Conservation (phyloP, 2,329 filamentous ascomycete genomes). For the Apiospora pterosperma region DNA sequence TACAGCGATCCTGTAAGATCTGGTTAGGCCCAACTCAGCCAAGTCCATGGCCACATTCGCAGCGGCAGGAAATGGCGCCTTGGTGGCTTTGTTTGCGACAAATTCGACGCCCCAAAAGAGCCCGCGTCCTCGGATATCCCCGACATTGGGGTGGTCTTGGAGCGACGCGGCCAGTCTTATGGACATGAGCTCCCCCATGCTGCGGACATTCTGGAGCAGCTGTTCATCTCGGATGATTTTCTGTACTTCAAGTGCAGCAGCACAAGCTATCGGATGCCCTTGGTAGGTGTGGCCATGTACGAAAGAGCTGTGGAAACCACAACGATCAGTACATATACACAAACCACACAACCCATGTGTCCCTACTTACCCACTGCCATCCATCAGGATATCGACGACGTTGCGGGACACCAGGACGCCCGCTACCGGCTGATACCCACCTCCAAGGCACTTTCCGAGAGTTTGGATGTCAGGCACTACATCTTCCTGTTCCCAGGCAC, state of each 20-base stretch:
- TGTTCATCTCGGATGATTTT: conserved; percentile 31
- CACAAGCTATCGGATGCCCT: conserved; percentile 35
- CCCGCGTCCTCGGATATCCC: conserved; percentile 36
- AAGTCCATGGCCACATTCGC: conserved; percentile 29
- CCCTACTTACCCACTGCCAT: conserved; percentile 29
- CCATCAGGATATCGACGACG: conserved; percentile 43
- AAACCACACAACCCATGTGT: neutral
- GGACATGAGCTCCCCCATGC: conserved; percentile 28
- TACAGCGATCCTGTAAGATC: conserved; percentile 39
- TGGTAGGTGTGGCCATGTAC: conserved; percentile 56
- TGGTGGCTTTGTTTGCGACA: conserved; percentile 34
- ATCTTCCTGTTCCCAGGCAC: conserved; percentile 56
- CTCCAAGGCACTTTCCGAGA: conserved; percentile 63
- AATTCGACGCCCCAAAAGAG: conserved; percentile 48
- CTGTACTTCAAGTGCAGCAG: conserved; percentile 36
- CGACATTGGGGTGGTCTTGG: conserved; percentile 29
- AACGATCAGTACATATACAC: neutral
- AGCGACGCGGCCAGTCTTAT: conserved; percentile 23
- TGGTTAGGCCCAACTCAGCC: conserved; percentile 27
- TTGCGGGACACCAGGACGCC: conserved; percentile 52
- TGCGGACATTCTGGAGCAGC: conserved; percentile 28
- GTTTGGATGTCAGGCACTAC: conserved; percentile 63
- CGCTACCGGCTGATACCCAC: conserved; percentile 60
- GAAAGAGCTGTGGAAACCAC: conserved; percentile 35
- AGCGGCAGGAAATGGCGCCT: conserved; percentile 29